Percentiles rank a stretch among this genome's conserved stretches.
Evolutionary conservation across 768 basidiomycete genomes (phyloP).

Genomic region (Boletellus ananas): DNA sequence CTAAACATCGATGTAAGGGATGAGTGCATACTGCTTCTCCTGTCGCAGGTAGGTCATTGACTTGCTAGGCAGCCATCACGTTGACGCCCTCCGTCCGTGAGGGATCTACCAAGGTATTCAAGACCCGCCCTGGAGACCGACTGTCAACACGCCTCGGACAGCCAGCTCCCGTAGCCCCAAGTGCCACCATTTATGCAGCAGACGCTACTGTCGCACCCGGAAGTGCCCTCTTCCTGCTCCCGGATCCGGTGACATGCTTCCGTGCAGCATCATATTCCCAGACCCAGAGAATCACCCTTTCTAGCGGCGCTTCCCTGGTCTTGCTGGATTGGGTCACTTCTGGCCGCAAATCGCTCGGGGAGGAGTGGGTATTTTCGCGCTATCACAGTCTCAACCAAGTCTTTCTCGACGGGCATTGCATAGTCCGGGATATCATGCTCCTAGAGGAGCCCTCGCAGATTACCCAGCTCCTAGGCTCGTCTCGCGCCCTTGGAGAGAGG

Average conservation of each 20-base stretch:
- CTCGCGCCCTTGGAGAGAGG: constrained; percentile 52
- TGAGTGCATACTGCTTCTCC: constrained; percentile 59
- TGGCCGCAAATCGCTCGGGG: constrained; percentile 76
- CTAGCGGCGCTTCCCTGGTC: constrained; percentile 56
- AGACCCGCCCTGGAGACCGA: constrained; percentile 60
- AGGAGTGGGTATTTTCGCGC: constrained; percentile 84
- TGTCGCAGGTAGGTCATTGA: constrained; percentile 72
- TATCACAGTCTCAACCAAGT: constrained; percentile 89
- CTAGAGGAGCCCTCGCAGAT: constrained; percentile 48
- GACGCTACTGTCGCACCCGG: constrained; percentile 49
- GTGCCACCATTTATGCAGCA: constrained; percentile 59
- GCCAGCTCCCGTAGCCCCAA: constrained; percentile 3
- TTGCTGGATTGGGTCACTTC: constrained; percentile 92
- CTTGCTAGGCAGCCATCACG: neutral
- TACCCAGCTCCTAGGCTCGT: constrained; percentile 24
- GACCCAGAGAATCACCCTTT: constrained; percentile 72
- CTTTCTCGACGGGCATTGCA: constrained; percentile 54
- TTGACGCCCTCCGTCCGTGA: constrained; percentile 26
- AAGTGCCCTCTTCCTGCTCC: constrained; percentile 73
- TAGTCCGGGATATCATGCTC: constrained; percentile 76
- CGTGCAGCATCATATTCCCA: constrained; percentile 79
- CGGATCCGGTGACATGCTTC: constrained; percentile 94
- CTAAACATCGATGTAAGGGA: constrained; percentile 58
- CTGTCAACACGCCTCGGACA: constrained; percentile 40
- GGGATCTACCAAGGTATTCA: constrained; percentile 97